Evolutionary conservation across 305 asterid species (phyloP), one percentile per base, ranked within the genome.

Genomic region (Caryopteris hybrid): DNA sequence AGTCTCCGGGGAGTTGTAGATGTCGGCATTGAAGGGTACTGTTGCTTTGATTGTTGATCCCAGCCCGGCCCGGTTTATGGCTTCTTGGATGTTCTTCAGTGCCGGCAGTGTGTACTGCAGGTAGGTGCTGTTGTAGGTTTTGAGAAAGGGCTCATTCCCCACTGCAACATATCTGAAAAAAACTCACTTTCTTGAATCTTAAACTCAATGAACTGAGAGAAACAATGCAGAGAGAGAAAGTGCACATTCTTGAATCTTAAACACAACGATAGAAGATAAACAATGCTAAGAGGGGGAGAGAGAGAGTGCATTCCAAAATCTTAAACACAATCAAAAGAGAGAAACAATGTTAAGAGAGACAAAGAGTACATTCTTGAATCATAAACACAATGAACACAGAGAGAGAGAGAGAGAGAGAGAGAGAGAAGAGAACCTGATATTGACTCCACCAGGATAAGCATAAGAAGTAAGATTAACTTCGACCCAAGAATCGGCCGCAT

Each of bases 401-500:
- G 3, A 22, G n/a, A 21, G 7, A 23, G 9, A 39, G 3, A 11
- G 14, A 6, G 12, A 0, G 1, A 8, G 4, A 33, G 0, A 10
- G 1, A n/a, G 7, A 29, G 22, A 1, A 8, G 51, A 88, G 12
- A 56, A 88, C 97, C 90, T 90, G 88, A 92, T 85, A 25, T 90
- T 78, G 20, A 88, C 93, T 2, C 97, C 96, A 18, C 90, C 89
- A 17, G 82, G 50, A 52, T 80, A 74, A 18, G 84, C 78, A 47
- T 89, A 89, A 61, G 80, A 57, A 7, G 98, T 86, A 62, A 93
- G 69, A 51, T 93, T 93, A 9, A 90, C 96, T 10, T 90, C 87
- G 14, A 93, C 93, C 98, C 98, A 93, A 20, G 85, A 43, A 13
- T 75, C 79, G n/a, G 98, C 98, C 8, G 88, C 85, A 9, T 50